Base-by-base conservation (phyloP, 768 basidiomycete genomes). In the Neoboletus magnificus region DNA sequence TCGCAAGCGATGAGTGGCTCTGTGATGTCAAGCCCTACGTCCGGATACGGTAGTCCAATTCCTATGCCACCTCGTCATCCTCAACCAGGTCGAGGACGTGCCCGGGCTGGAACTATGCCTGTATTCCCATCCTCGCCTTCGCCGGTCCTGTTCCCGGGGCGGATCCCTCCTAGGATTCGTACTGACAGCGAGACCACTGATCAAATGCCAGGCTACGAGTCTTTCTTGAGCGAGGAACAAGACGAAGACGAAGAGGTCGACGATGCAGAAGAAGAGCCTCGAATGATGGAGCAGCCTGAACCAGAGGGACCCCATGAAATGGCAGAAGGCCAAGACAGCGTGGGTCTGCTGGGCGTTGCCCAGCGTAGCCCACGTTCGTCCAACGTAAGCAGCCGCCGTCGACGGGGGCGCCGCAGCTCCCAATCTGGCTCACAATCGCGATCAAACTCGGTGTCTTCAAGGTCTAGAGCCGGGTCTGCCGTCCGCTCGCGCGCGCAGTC, bases 401-500 rank as follows among this genome's bases (percentile, higher is more conserved):
- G 69, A 8, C 68, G 66, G 37, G 69, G 69, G 22, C 70, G 66
- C 40, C 68, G 50, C 44, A 68, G 64, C 22, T 78, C 76, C 11
- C 77, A 77, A 12, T 73, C 76, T 3, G 62, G 66, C n/a, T 76
- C 59, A 12, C 62, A 64, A 6, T 67, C 68, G 25, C 59, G 58
- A 18, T 71, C 71, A 5, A 57, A 62, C 22, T 71, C 69, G 32
- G 48, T 49, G 1, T 71, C 70, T 41, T 75, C 72, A 35, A 71
- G 74, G 40, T 81, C 74, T 50, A 76, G 76, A 44, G 76, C 77
- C 1, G 77, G 71, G n/a, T 79, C 81, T n/a, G 66, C 69, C 11
- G 79, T 82, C 39, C 79, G 89, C n/a, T 82, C 82, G 33, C 75
- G 85, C 7, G 74, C 87, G 5, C 85, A 87, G 65, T 85, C 84